A percentile compares a stretch with the other conserved stretches of the same genome.
Evolutionary conservation across 805 yeast species (phyloP).

Genomic region (Wickerhamiella occidentalis): DNA sequence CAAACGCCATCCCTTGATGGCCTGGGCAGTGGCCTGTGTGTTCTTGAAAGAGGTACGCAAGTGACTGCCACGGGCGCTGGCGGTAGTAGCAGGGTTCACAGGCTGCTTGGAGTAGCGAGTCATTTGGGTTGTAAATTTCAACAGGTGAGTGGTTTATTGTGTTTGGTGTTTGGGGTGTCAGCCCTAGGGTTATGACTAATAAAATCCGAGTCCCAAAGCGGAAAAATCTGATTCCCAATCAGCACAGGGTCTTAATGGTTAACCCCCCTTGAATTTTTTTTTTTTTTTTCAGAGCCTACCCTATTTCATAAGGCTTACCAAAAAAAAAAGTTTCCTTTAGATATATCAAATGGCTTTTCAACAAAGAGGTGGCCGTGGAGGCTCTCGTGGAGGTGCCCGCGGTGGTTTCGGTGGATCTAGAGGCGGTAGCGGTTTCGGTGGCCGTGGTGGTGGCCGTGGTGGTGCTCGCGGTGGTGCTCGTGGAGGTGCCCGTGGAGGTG

Average conservation of each 20-base stretch:
- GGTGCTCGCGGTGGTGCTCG: conserved; percentile 32
- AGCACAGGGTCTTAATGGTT: background rate
- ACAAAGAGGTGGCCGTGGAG: conserved; percentile 34
- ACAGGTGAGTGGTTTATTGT: conserved; percentile 4
- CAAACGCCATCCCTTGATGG: conserved; percentile 96
- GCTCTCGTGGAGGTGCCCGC: conserved; percentile 34
- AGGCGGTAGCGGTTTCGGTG: conserved; percentile 31
- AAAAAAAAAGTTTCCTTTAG: conserved; percentile 2
- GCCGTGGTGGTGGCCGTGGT: conserved; percentile 41
- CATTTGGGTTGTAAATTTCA: conserved; percentile 35
- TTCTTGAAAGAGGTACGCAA: conserved; percentile 98
- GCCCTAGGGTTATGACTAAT: conserved; percentile 7
- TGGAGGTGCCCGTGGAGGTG: conserved; percentile 40
- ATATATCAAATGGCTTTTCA: conserved; percentile 7
- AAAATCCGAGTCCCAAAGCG: too few species aligned
- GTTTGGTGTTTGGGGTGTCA: background rate
- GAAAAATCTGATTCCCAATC: too few species aligned
- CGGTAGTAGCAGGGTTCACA: conserved; percentile 98
- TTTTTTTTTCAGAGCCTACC: background rate
- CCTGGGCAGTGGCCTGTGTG: conserved; percentile 99
- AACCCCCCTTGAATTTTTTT: background rate
- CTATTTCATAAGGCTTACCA: conserved; percentile 1
- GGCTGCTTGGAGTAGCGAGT: conserved; percentile 99
- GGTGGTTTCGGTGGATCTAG: conserved; percentile 37
- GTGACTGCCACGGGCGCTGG: conserved; percentile 98